phyloP scores from a whole-genome alignment of 257 asterid species.

The Solanum neorickii region DNA sequence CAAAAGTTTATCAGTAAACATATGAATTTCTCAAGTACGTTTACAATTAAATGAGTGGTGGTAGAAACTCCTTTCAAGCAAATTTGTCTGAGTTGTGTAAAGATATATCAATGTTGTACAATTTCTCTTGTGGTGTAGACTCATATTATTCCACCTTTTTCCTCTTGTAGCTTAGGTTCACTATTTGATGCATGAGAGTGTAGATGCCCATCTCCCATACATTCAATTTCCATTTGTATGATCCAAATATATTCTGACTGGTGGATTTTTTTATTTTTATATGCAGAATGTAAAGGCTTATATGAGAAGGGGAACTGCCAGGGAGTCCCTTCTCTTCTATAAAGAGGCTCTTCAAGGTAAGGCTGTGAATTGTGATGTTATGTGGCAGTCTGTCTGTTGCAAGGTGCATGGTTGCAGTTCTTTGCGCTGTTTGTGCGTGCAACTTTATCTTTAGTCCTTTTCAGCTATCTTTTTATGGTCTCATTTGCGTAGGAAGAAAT shows the following conservation, averaged over 20 bases:
- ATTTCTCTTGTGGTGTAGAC: not conserved
- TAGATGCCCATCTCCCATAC: not conserved
- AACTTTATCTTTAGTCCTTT: not conserved
- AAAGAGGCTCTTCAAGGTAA: slow-evolving; percentile 85
- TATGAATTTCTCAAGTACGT: not conserved
- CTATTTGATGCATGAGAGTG: not conserved
- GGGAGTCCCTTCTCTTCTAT: slow-evolving; percentile 52
- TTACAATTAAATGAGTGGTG: not conserved
- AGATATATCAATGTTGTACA: not conserved
- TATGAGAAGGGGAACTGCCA: slow-evolving; percentile 77
- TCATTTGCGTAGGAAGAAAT: not conserved
- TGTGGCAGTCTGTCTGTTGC: not conserved
- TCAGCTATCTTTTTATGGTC: not conserved
- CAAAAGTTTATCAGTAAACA: not conserved
- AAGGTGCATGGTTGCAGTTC: not conserved
- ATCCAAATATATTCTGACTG: not conserved
- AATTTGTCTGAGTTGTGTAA: not conserved
- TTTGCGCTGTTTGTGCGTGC: not conserved
- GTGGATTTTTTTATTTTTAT: not conserved
- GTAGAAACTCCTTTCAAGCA: not conserved
- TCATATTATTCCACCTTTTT: not conserved
- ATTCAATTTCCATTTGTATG: not conserved
- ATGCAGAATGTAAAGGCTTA: slow-evolving; percentile 73
- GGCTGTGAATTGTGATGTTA: not conserved
- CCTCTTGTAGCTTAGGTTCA: not conserved